A percentile compares a stretch with the other conserved stretches of the same genome.
phyloP scores from a whole-genome alignment of 257 asterid species.

The Primulina eburnea region DNA sequence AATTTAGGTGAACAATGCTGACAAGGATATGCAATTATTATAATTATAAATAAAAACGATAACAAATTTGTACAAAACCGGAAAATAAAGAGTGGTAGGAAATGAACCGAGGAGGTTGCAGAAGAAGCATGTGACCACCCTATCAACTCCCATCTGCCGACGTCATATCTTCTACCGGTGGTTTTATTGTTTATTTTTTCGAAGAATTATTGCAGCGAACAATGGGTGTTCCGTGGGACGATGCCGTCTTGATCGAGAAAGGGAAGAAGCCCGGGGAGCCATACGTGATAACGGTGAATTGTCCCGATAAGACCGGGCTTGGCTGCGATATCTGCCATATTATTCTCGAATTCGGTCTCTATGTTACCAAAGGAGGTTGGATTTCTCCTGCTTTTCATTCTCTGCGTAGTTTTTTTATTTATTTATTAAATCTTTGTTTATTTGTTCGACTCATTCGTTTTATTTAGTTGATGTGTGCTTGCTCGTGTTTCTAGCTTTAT shows the following conservation, averaged over 20 bases:
- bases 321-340: slow-evolving; percentile 67
- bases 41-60: too few relatives aligned
- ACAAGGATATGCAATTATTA: too few relatives aligned
- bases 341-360: slow-evolving; percentile 65
- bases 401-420: not conserved
- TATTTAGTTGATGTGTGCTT: too few relatives aligned
- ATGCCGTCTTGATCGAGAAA: slow-evolving; percentile 59
- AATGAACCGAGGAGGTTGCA: too few relatives aligned
- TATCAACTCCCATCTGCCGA: too few relatives aligned
- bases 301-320: slow-evolving; percentile 66
- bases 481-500: too few relatives aligned
- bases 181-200: not conserved
- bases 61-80: too few relatives aligned
- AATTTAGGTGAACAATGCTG: too few relatives aligned
- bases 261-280: slow-evolving; percentile 66
- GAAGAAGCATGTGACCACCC: too few relatives aligned
- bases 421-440: not conserved
- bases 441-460: not conserved
- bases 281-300: slow-evolving; percentile 58
- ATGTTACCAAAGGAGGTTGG: slow-evolving; percentile 57
- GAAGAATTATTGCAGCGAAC: not conserved
- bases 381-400: not conserved
- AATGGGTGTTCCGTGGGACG: slow-evolving; percentile 54
- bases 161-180: too few relatives aligned
- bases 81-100: too few relatives aligned